These are phyloP conservation scores for Pezicula carpinea DNA, from an alignment of 2,329 filamentous ascomycete species.

Conservation along the genomic window DNA sequence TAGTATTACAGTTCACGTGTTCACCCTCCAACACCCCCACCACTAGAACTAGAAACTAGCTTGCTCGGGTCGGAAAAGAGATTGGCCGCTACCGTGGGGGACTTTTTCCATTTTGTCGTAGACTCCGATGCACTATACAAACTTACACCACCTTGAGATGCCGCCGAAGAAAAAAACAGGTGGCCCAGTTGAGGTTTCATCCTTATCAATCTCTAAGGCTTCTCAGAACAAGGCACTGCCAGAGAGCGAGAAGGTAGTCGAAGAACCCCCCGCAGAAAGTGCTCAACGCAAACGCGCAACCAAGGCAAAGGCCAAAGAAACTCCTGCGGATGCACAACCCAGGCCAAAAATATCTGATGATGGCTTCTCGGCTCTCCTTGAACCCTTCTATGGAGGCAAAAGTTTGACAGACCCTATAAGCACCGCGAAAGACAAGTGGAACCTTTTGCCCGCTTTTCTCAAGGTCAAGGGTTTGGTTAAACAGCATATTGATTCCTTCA, in stretches of 20 bases:
- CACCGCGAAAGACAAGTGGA: conserved; percentile 84
- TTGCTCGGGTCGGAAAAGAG: no score
- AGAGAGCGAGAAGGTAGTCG: neutral
- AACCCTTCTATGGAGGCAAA: conserved; percentile 68
- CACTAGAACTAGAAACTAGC: no score
- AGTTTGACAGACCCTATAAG: conserved; percentile 64
- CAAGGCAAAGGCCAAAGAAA: conserved; percentile 14
- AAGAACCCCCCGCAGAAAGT: conserved; percentile 9
- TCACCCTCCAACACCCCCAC: no score
- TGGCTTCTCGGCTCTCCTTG: conserved; percentile 58
- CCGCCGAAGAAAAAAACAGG: conserved; percentile 22
- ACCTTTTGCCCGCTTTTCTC: conserved; percentile 91
- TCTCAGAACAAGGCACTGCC: conserved; percentile 7
- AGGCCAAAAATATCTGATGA: conserved; percentile 18
- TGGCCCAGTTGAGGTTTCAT: conserved; percentile 17
- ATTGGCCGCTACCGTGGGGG: no score
- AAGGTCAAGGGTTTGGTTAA: conserved; percentile 96
- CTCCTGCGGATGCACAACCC: conserved; percentile 12
- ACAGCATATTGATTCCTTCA: conserved; percentile 87
- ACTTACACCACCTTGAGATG: conserved; percentile 12
- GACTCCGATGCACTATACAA: neutral
- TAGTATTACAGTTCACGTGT: no score
- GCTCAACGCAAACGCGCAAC: conserved; percentile 20
- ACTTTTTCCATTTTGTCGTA: no score
- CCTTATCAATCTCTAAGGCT: conserved; percentile 10